Conservation (phyloP, 805 yeast species). For the Helenozyma rhizophorensis region DNA sequence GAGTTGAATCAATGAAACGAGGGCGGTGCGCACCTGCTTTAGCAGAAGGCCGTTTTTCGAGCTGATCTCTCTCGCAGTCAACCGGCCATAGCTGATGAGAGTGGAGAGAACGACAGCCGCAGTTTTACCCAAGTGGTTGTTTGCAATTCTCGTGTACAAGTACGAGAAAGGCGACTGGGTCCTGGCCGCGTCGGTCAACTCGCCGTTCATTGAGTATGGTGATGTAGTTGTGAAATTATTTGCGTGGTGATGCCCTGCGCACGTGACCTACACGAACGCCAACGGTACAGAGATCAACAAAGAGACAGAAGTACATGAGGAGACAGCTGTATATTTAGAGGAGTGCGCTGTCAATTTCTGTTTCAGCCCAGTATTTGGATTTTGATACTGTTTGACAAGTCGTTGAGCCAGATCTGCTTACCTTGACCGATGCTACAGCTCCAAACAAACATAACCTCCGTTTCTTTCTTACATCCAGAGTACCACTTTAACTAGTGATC, state of each 20-base stretch:
- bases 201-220: constrained; percentile 3
- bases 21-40: constrained; percentile 52
- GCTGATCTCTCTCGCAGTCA: constrained; percentile 52
- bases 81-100: constrained; percentile 65
- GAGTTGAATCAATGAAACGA: constrained; percentile 76
- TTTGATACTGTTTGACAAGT: no score
- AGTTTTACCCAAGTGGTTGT: constrained; percentile 62
- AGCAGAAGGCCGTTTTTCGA: constrained; percentile 43
- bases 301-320: no score
- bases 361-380: no score
- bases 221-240: constrained; percentile 1
- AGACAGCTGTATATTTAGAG: no score
- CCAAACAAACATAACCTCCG: no score
- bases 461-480: no score
- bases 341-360: no score
- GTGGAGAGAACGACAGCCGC: constrained; percentile 61
- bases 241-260: constrained; percentile 4
- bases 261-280: no score
- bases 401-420: no score
- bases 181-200: constrained; percentile 19
- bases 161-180: constrained; percentile 62
- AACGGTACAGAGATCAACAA: no score
- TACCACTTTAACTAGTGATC: no score
- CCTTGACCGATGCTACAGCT: no score
- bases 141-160: constrained; percentile 50